Conservation (phyloP, 1,284 basidiomycete genomes). For the Cryptococcus wingfieldii region DNA sequence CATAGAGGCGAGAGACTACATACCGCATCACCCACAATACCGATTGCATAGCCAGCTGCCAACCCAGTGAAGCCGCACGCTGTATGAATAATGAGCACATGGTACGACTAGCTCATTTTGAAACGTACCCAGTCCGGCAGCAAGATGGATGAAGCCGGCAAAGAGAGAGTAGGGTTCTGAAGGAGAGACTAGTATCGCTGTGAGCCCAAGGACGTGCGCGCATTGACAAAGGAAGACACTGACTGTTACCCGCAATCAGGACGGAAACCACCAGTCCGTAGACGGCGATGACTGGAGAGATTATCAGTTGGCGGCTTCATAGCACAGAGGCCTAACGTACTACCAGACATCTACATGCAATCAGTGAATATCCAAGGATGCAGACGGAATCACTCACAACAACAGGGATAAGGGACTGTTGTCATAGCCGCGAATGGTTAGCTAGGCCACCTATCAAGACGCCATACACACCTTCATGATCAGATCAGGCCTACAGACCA, state of each 20-base stretch:
- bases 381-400: conserved; percentile 40
- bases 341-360: conserved; percentile 34
- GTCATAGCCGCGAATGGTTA: not conserved
- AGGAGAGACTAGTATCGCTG: conserved; percentile 57
- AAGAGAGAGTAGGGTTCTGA: conserved; percentile 60
- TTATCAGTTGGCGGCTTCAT: not conserved
- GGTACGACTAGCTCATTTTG: not conserved
- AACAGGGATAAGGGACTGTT: conserved; percentile 75
- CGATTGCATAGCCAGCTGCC: conserved; percentile 97
- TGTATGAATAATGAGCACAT: conserved; percentile 6
- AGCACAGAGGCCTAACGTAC: conserved; percentile 14
- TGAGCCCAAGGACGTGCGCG: not conserved
- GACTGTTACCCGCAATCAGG: conserved; percentile 61
- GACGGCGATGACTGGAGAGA: conserved; percentile 51
- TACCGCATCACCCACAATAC: conserved; percentile 89
- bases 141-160: conserved; percentile 89
- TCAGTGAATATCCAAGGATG: not conserved
- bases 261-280: conserved; percentile 59
- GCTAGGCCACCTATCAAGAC: not conserved
- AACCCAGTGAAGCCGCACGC: conserved; percentile 86
- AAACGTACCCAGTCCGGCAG: conserved; percentile 67
- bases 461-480: conserved; percentile 81
- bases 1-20: conserved; percentile 30
- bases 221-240: conserved; percentile 32
- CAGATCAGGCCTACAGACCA: conserved; percentile 69